Evolutionary conservation across 371 early-diverging fungal genomes (phyloP).

Genomic region (Mortierella sp.): DNA sequence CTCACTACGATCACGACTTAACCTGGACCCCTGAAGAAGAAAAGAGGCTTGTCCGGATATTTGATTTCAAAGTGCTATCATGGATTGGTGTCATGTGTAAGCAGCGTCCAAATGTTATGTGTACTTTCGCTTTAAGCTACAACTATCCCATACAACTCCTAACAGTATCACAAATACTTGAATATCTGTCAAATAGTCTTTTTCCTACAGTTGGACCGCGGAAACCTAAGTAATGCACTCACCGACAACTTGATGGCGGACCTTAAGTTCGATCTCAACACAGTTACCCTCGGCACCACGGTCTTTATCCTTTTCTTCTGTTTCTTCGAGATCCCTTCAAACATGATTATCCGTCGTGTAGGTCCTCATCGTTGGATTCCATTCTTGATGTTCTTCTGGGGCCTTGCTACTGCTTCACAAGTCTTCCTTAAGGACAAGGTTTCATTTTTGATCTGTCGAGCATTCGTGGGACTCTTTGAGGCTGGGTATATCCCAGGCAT

Average conservation of each 20-base stretch:
- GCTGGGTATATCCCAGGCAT: conserved; percentile 72
- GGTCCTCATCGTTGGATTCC: conserved; percentile 73
- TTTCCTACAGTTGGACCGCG: conserved; percentile 57
- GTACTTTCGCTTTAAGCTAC: no score
- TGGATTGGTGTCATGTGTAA: conserved; percentile 57
- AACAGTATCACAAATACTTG: no score
- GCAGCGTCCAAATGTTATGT: neutral
- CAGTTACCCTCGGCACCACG: conserved; percentile 57
- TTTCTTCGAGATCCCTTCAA: conserved; percentile 61
- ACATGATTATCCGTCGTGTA: conserved; percentile 63
- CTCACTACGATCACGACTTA: conserved; percentile 45
- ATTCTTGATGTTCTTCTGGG: conserved; percentile 72
- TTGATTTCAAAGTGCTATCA: conserved; percentile 45
- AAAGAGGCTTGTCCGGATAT: conserved; percentile 49
- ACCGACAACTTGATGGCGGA: conserved; percentile 60
- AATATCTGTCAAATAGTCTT: conserved; percentile 45
- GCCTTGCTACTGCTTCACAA: conserved; percentile 64
- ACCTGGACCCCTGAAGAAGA: conserved; percentile 57
- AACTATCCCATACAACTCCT: no score
- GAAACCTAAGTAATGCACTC: conserved; percentile 61
- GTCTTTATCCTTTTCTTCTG: conserved; percentile 57
- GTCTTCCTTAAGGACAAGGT: conserved; percentile 53
- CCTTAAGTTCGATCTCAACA: conserved; percentile 57
- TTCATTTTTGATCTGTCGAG: conserved; percentile 57
- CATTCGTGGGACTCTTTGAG: conserved; percentile 63